phyloP scores from a whole-genome alignment of 73 alveolate species.

The Paramecium caudatum region DNA sequence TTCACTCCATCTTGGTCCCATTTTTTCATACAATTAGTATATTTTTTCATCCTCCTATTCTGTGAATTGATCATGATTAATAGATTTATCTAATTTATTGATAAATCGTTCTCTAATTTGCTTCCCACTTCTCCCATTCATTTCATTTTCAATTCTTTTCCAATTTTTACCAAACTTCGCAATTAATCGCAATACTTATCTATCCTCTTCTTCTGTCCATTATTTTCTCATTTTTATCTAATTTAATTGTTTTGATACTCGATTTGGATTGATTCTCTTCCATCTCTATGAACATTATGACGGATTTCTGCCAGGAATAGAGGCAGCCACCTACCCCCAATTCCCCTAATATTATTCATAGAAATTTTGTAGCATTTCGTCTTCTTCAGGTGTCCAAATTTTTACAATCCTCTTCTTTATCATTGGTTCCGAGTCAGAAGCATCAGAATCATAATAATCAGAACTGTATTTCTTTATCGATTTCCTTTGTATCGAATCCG shows the following conservation, averaged over 20 bases:
- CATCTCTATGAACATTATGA: slow-evolving; percentile 77
- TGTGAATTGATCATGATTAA: slow-evolving; percentile 91
- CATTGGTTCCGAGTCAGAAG: slow-evolving; percentile 5
- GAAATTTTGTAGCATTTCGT: slow-evolving; percentile 57
- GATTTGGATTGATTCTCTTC: slow-evolving; percentile 73
- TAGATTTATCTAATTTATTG: slow-evolving; percentile 95
- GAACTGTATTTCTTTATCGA: slow-evolving; percentile 2
- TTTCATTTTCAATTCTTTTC: slow-evolving; percentile 74
- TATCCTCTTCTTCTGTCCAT: slow-evolving; percentile 78
- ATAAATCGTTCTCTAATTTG: slow-evolving; percentile 98
- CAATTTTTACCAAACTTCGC: slow-evolving; percentile 75
- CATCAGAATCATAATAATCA: slow-evolving; percentile 38
- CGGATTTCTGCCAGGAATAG: slow-evolving; percentile 73
- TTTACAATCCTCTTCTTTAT: slow-evolving; percentile 72
- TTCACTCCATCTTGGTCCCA: slow-evolving; percentile 76
- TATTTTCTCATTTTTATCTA: slow-evolving; percentile 70
- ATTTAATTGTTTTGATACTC: slow-evolving; percentile 1
- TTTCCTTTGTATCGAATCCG: background rate
- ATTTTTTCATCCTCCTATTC: slow-evolving; percentile 87
- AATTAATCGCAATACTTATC: slow-evolving; percentile 59
- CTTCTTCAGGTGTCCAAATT: slow-evolving; percentile 76
- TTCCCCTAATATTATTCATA: slow-evolving; percentile 40
- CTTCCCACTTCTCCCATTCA: slow-evolving; percentile 88
- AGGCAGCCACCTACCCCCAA: slow-evolving; percentile 67
- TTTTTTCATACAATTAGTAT: slow-evolving; percentile 41